phyloP scores from a whole-genome alignment of 2,329 filamentous ascomycete genomes.

The Aspergillus floridensis region DNA sequence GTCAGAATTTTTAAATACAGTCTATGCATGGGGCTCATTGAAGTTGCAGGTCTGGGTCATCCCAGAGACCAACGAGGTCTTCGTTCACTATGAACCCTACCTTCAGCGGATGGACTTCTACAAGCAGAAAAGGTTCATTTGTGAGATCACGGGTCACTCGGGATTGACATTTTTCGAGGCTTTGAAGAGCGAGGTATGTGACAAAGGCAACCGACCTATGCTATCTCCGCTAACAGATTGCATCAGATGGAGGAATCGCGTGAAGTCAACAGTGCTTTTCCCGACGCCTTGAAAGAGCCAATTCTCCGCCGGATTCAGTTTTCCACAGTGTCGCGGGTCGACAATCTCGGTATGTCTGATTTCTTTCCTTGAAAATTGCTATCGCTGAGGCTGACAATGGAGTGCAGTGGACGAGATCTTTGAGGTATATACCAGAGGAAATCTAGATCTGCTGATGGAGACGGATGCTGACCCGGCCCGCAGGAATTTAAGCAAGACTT shows the following conservation, averaged over 20 bases:
- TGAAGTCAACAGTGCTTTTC: constrained; percentile 89
- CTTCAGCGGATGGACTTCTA: constrained; percentile 87
- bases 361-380: constrained; percentile 2
- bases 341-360: constrained; percentile 62
- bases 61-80: constrained; percentile 83
- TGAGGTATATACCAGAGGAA: constrained; percentile 36
- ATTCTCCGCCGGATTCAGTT: constrained; percentile 90
- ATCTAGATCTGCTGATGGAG: too few relatives aligned
- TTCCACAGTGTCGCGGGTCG: constrained; percentile 82
- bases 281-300: constrained; percentile 84
- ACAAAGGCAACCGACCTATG: neutral
- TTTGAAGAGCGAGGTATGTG: constrained; percentile 79
- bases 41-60: constrained; percentile 80
- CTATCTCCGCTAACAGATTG: constrained; percentile 4
- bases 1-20: constrained; percentile 4
- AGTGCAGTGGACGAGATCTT: constrained; percentile 49
- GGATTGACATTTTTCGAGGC: constrained; percentile 91
- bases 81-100: constrained; percentile 84
- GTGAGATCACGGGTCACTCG: constrained; percentile 92
- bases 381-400: constrained; percentile 23
- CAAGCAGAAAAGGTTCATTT: constrained; percentile 89
- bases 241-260: constrained; percentile 70
- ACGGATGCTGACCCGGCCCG: constrained; percentile 12
- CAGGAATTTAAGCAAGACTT: constrained; percentile 81
- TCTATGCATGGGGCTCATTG: constrained; percentile 12